These are phyloP conservation scores for Candolleomyces aberdarensis DNA, from an alignment of 768 basidiomycete species.

Conservation along the genomic window DNA sequence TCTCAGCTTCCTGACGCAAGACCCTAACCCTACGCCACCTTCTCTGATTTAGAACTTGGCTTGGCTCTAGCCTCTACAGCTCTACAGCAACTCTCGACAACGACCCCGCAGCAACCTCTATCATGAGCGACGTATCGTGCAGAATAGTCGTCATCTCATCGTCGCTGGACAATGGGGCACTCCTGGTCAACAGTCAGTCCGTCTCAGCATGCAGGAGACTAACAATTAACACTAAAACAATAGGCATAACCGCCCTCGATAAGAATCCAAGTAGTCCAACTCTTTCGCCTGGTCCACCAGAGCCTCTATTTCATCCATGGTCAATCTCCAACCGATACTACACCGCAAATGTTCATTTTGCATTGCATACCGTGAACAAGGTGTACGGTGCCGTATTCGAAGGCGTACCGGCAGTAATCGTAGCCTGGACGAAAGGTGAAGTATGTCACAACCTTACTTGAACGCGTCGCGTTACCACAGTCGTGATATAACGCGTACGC, in stretches of 20 bases:
- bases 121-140: constrained; percentile 8
- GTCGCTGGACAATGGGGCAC: not conserved
- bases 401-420: constrained; percentile 68
- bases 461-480: not conserved
- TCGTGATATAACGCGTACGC: not conserved
- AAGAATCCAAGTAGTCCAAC: not conserved
- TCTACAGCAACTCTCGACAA: no score
- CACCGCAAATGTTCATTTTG: constrained; percentile 70
- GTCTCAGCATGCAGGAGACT: not conserved
- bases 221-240: not conserved
- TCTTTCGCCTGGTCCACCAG: not conserved
- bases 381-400: constrained; percentile 39
- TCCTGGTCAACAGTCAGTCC: constrained; percentile 5
- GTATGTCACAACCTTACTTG: constrained; percentile 34
- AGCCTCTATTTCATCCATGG: constrained; percentile 45
- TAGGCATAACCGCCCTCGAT: not conserved
- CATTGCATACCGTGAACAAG: constrained; percentile 43
- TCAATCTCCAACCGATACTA: constrained; percentile 82
- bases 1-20: no score
- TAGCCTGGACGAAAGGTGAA: constrained; percentile 67
- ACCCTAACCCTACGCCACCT: no score
- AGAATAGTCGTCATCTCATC: constrained; percentile 9
- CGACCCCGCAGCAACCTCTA: no score
- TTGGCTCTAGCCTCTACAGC: no score
- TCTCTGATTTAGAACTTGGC: no score